Base-by-base conservation (phyloP, 2,329 filamentous ascomycete genomes). In the Cadophora malorum region DNA sequence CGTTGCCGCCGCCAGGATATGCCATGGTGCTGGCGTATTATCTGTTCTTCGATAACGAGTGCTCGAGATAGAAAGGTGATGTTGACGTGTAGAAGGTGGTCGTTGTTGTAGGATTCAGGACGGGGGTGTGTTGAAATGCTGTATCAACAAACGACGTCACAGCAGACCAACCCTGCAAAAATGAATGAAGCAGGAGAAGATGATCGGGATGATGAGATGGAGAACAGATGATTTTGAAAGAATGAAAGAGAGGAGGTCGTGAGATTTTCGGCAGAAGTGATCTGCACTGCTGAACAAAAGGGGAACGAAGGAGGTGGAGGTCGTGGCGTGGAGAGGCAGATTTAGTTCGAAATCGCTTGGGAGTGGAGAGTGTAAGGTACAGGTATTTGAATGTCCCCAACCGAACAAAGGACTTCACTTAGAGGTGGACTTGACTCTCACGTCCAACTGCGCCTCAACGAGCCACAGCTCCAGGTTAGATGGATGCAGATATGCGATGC, bases 1-100 rank as follows among this genome's bases (percentile, higher is more conserved):
- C 83, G 76, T 81, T 78, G 31, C 85, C 83, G 76, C 82, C 80
- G 78, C 87, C 86, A 80, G 87, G 86, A 80, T 91, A 91, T 76
- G 89, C 89, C 86, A 88, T 88, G 79, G 74, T 83, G 73, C 62
- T 35, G 49, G 61, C 35, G 19, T 23, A 53, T 53, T 52, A 41
- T 63, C 47, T 63, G 16, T 21, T 52, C 47, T 49, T 53, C 25
- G 41, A 33, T 33, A 35, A 59, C n/a, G 41, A 62, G 25, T 49
- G 45, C 21, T 49, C 23, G 21, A 14, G 41, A 33, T 50, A 25
- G 12, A 49, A 41, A 19, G 59, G 25, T 10, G 59, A 35, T 23
- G 38, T 45, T 47, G 38, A 25, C 10, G 47, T 16, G 38, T 47
- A 23, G 23, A 14, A 9, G 21, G 19, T 23, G 9, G 28, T 25